A percentile compares a stretch with the other conserved stretches of the same genome.
Evolutionary conservation across 2,329 filamentous ascomycete genomes (phyloP).

Genomic region (Aspergillus fumigatiaffinis): DNA sequence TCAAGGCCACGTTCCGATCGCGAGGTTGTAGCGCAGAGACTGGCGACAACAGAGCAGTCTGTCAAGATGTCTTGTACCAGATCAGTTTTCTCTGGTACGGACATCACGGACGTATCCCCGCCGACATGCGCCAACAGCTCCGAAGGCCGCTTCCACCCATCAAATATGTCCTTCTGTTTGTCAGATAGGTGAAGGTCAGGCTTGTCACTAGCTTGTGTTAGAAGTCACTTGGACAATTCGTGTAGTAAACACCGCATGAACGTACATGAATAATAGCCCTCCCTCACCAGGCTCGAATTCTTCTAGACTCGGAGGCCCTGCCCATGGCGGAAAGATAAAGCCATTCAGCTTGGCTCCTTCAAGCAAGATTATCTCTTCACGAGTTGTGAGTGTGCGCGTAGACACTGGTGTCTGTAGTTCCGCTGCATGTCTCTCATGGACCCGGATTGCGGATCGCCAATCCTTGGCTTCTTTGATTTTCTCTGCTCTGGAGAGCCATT

Average conservation of each 20-base stretch:
- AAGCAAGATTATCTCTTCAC: slow-evolving; percentile 72
- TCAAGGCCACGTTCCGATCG: slow-evolving; percentile 65
- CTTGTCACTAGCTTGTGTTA: slow-evolving; percentile 55
- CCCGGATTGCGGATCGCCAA: slow-evolving; percentile 25
- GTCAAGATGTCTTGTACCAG: slow-evolving; percentile 93
- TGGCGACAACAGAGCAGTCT: slow-evolving; percentile 95
- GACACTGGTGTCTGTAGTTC: slow-evolving; percentile 48
- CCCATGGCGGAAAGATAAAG: slow-evolving; percentile 82
- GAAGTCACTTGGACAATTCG: slow-evolving; percentile 12
- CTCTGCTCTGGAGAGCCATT: slow-evolving; percentile 69
- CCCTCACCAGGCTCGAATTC: slow-evolving; percentile 58
- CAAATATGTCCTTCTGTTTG: slow-evolving; percentile 71
- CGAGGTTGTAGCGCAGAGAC: slow-evolving; percentile 76
- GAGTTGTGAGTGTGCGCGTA: slow-evolving; percentile 59
- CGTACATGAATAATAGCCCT: slow-evolving; percentile 61
- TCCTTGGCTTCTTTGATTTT: slow-evolving; percentile 58
- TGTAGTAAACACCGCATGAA: slow-evolving; percentile 2
- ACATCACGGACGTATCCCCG: slow-evolving; percentile 50
- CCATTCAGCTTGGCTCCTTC: slow-evolving; percentile 78
- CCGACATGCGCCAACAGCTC: slow-evolving; percentile 57
- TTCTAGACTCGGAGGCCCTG: slow-evolving; percentile 53
- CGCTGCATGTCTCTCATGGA: slow-evolving; percentile 23
- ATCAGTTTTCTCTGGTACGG: slow-evolving; percentile 60
- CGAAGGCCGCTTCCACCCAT: slow-evolving; percentile 73
- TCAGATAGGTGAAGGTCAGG: slow-evolving; percentile 68